Percentiles rank a stretch among this genome's conserved stretches.
Evolutionary conservation across 805 yeast species (phyloP).

Genomic region (Nakazawaea siamensis): DNA sequence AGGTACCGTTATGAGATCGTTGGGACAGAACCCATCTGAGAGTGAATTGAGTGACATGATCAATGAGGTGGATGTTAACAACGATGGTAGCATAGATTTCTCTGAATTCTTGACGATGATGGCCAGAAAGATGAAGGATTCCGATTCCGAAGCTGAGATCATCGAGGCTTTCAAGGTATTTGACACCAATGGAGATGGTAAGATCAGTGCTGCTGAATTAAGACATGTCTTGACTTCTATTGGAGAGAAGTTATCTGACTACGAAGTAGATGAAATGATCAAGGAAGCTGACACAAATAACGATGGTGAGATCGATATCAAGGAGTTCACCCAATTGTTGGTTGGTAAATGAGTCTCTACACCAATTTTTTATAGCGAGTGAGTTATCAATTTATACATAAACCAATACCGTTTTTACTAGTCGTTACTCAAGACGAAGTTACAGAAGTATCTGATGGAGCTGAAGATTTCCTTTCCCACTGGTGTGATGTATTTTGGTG

Average conservation of each 20-base stretch:
- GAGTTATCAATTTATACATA: not conserved
- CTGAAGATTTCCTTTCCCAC: constrained; percentile 71
- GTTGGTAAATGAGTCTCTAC: constrained; percentile 47
- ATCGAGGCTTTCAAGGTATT: constrained; percentile 97
- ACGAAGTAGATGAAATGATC: constrained; percentile 96
- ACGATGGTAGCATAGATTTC: constrained; percentile 83
- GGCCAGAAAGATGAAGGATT: constrained; percentile 92
- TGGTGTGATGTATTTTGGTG: constrained; percentile 59
- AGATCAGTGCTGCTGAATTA: constrained; percentile 92
- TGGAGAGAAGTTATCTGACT: constrained; percentile 94
- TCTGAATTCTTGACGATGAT: constrained; percentile 77
- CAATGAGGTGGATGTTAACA: constrained; percentile 94
- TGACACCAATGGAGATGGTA: constrained; percentile 94
- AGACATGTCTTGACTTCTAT: constrained; percentile 95
- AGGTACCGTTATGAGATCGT: constrained; percentile 98
- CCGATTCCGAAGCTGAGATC: constrained; percentile 94
- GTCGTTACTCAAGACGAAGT: constrained; percentile 26
- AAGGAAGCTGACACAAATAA: constrained; percentile 92
- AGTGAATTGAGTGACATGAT: constrained; percentile 94
- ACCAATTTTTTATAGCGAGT: not conserved
- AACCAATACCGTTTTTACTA: not conserved
- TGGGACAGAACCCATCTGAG: constrained; percentile 96
- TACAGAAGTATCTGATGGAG: constrained; percentile 59
- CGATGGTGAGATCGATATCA: constrained; percentile 95
- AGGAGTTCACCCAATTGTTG: constrained; percentile 89